A percentile compares a stretch with the other conserved stretches of the same genome.
phyloP scores from a whole-genome alignment of 2,329 filamentous ascomycete genomes.

The Polytolypa hystricis region DNA sequence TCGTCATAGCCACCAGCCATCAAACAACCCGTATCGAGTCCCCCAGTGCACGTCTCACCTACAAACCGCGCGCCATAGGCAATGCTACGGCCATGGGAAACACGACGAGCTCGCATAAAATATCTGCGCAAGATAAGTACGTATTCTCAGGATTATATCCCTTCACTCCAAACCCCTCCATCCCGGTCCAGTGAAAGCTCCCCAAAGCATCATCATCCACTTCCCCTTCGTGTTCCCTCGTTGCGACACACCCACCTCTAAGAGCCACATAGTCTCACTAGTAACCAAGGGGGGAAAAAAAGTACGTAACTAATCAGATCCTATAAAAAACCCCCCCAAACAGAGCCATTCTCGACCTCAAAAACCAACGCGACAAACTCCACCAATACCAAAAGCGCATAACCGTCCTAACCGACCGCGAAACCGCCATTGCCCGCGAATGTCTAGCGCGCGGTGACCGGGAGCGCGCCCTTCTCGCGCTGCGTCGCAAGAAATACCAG shows the following conservation, averaged over 20 bases:
- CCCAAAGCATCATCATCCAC: neutral
- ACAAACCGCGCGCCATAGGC: too few species aligned
- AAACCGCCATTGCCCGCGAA: slow-evolving; percentile 74
- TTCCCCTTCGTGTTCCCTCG: neutral
- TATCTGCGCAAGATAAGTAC: slow-evolving; percentile 77
- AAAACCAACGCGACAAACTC: slow-evolving; percentile 92
- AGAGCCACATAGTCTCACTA: too few species aligned
- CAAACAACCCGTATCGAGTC: too few species aligned
- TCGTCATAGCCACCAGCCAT: too few species aligned
- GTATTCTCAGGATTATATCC: slow-evolving; percentile 15
- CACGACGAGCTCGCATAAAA: slow-evolving; percentile 50
- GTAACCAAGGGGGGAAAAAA: too few species aligned
- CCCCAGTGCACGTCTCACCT: too few species aligned
- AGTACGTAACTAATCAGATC: too few species aligned
- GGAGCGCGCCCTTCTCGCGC: slow-evolving; percentile 68
- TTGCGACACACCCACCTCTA: too few species aligned
- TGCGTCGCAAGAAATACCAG: slow-evolving; percentile 95
- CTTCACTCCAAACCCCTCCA: neutral
- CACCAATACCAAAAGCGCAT: slow-evolving; percentile 93
- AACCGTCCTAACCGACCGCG: slow-evolving; percentile 69
- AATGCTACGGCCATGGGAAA: slow-evolving; percentile 50
- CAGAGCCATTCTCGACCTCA: slow-evolving; percentile 94
- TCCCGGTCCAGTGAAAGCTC: neutral
- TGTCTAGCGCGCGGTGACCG: slow-evolving; percentile 75
- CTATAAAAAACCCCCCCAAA: slow-evolving; percentile 7